Evolutionary conservation across 2,329 filamentous ascomycete species (phyloP).

Genomic region (Neopestalotiopsis sp.): DNA sequence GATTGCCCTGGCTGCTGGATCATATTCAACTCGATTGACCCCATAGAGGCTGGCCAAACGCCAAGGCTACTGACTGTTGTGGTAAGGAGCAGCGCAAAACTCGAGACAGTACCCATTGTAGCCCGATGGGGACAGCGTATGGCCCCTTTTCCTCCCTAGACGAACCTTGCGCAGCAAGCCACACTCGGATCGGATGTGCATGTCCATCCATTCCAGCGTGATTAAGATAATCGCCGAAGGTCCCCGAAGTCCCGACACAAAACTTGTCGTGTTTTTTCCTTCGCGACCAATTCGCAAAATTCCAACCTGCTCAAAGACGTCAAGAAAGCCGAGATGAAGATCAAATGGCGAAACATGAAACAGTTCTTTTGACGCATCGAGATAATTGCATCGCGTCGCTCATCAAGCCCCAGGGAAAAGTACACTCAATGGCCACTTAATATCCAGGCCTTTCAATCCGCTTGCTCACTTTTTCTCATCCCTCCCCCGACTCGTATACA

Average conservation of each 20-base stretch:
- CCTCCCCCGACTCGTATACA: constrained; percentile 9
- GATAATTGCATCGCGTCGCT: background rate
- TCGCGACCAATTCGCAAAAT: background rate
- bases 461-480: constrained; percentile 10
- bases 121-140: background rate
- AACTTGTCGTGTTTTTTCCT: background rate
- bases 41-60: background rate
- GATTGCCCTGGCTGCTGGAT: background rate
- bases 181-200: background rate
- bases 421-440: background rate
- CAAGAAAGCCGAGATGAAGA: background rate
- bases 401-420: background rate
- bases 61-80: background rate
- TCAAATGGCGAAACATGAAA: background rate
- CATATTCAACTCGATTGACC: background rate
- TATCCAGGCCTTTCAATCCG: background rate
- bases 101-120: background rate
- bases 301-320: background rate
- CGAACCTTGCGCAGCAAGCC: background rate
- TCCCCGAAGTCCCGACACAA: background rate
- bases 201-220: constrained; percentile 10
- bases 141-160: background rate
- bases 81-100: background rate
- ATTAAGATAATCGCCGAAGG: background rate
- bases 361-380: background rate